Base-by-base conservation (phyloP, 768 basidiomycete genomes). In the Clitopilus hobsonii region DNA sequence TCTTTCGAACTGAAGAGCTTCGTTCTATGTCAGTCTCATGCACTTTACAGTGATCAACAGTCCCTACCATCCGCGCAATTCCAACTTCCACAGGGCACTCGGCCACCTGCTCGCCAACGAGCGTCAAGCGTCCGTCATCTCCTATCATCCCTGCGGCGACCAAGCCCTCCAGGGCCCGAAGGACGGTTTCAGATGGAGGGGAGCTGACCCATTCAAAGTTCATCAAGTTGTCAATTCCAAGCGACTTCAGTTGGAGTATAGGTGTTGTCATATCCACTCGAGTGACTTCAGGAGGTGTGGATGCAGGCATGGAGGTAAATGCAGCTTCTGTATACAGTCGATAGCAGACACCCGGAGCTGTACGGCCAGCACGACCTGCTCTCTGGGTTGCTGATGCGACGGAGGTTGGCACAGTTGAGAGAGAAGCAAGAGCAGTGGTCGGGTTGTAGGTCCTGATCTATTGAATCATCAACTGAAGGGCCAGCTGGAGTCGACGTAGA, bases 181-280 rank as follows among this genome's bases (percentile, higher is more conserved):
- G 71, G 28, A 98, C 81, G 61, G 86, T 88, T 66, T 92, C 90
- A 10, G 88, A 85, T 2, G 94, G 91, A 28, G 97, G 97, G 0
- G 86, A 75, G 26, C 88, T 87, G 27, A 98, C 83, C 89, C 94
- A 99, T 65, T 98, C 94, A 65, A 98, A 96, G 65, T 90, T 91
- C 82, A 97, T 88, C 13, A 98, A 69, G 69, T 99, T 93, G 61
- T 98, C 89, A 45, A 99, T 89, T 7, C 97, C 97, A 26, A 99
- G 78, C 0, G 91, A 89, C 69, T 98, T 98, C 49, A 98, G 80
- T 66, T 98, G 95, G 16, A 99, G 74, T 51, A 99, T 88, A 4
- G 93, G 90, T 2, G 91, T 89, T 0, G 90, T 89, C 73, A 99
- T 82, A 63, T 99, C 96, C 3, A 86, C 88, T 27, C 96, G 84